phyloP scores from a whole-genome alignment of 768 basidiomycete species.

The Suillus clintonianus region DNA sequence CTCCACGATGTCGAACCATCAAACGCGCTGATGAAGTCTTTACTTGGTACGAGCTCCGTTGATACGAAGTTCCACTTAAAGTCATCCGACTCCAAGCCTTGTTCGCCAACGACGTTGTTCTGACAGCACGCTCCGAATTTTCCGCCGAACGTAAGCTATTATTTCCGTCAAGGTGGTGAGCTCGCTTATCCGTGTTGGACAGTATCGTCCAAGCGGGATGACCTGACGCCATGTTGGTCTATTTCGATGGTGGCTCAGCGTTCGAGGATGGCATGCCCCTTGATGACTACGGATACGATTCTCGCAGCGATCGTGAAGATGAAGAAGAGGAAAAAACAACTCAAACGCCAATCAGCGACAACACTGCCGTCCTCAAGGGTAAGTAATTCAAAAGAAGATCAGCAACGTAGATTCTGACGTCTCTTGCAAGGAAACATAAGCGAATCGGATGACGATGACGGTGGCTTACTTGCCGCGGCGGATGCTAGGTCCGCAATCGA shows the following conservation, averaged over 20 bases:
- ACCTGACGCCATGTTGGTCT: conserved; percentile 14
- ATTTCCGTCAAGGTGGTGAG: neutral
- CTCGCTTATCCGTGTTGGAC: neutral
- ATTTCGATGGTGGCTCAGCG: conserved; percentile 12
- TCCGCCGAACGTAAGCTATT: conserved; percentile 26
- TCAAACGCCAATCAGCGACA: neutral
- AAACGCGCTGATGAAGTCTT: conserved; percentile 21
- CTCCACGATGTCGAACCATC: conserved; percentile 7
- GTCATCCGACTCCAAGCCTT: conserved; percentile 21
- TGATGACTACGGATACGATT: conserved; percentile 32
- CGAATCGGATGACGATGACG: neutral
- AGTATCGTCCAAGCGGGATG: conserved; percentile 18
- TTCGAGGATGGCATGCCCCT: conserved; percentile 10
- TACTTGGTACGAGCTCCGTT: conserved; percentile 29
- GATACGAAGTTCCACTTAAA: conserved; percentile 32
- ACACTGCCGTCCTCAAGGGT: neutral
- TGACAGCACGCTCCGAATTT: conserved; percentile 27
- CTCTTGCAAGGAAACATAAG: conserved; percentile 10
- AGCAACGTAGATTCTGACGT: neutral
- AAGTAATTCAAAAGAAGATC: neutral
- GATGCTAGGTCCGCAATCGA: conserved; percentile 10
- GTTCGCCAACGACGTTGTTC: conserved; percentile 27
- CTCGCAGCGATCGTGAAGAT: conserved; percentile 38
- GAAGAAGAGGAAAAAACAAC: conserved; percentile 5
- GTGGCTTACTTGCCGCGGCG: neutral